Percentiles rank a stretch among this genome's conserved stretches.
phyloP scores from a whole-genome alignment of 2,329 filamentous ascomycete species.

The Chrysoporthe deuterocubensis region DNA sequence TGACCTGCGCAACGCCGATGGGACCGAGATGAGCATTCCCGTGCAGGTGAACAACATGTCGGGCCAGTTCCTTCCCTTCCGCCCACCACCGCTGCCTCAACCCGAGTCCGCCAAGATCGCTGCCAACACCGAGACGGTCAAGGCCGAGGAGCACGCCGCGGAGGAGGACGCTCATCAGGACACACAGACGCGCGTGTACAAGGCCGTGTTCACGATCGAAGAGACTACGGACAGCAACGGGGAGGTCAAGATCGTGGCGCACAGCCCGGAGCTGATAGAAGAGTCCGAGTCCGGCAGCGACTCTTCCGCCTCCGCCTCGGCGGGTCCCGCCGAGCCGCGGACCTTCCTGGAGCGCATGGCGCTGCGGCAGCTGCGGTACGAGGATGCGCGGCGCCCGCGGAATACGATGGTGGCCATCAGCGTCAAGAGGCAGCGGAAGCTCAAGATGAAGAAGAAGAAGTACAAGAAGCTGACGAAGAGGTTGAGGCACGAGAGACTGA shows the following conservation, averaged over 20 bases:
- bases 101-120: slow-evolving; percentile 50
- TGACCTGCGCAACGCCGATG: slow-evolving; percentile 60
- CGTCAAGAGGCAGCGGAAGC: slow-evolving; percentile 86
- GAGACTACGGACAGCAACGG: slow-evolving; percentile 65
- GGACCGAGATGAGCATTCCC: slow-evolving; percentile 61
- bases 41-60: slow-evolving; percentile 71
- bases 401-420: slow-evolving; percentile 78
- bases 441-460: slow-evolving; percentile 99
- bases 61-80: slow-evolving; percentile 77
- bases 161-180: slow-evolving; percentile 45
- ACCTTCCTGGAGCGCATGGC: slow-evolving; percentile 74
- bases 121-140: slow-evolving; percentile 35
- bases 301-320: not conserved
- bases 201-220: slow-evolving; percentile 69
- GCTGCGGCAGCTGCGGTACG: slow-evolving; percentile 63
- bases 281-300: slow-evolving; percentile 43
- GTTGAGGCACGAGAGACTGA: slow-evolving; percentile 86
- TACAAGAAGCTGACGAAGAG: slow-evolving; percentile 98
- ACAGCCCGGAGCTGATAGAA: slow-evolving; percentile 62
- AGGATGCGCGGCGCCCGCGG: slow-evolving; percentile 55
- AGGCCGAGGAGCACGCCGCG: slow-evolving; percentile 35
- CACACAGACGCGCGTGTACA: slow-evolving; percentile 62
- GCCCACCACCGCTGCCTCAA: slow-evolving; percentile 78
- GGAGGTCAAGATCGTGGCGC: slow-evolving; percentile 63
- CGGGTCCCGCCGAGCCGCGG: slow-evolving; percentile 38